Evolutionary conservation across 768 basidiomycete species (phyloP).

Genomic region (Serendipita sp.): DNA sequence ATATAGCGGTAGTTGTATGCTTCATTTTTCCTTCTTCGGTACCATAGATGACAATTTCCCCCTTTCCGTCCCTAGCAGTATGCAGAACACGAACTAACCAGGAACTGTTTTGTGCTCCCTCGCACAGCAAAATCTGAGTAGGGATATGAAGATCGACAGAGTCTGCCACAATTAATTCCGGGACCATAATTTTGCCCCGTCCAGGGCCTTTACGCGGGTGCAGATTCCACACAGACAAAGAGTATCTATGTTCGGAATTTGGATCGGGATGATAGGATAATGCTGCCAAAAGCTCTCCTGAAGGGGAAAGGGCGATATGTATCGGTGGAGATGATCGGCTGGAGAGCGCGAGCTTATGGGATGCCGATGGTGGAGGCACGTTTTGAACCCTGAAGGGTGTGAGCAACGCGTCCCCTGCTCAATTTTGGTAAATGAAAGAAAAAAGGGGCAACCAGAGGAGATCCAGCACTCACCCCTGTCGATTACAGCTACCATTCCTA

Average conservation of each 20-base stretch:
- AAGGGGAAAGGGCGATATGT: slow-evolving; percentile 46
- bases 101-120: background rate
- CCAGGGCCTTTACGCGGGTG: slow-evolving; percentile 26
- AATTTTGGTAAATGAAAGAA: background rate
- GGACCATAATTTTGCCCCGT: slow-evolving; percentile 43
- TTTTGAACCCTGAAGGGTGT: slow-evolving; percentile 92
- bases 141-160: background rate
- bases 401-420: slow-evolving; percentile 54
- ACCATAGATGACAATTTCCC: background rate
- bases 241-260: background rate
- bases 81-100: background rate
- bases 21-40: background rate
- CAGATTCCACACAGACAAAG: background rate
- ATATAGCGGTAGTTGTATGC: background rate
- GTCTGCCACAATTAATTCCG: slow-evolving; percentile 25
- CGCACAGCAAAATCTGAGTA: background rate
- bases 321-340: slow-evolving; percentile 29
- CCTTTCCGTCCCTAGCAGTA: background rate
- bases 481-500: slow-evolving; percentile 74
- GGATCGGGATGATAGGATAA: slow-evolving; percentile 33
- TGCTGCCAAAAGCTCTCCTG: slow-evolving; percentile 41
- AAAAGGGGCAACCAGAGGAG: slow-evolving; percentile 11
- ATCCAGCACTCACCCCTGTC: slow-evolving; percentile 85
- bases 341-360: slow-evolving; percentile 29
- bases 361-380: slow-evolving; percentile 96